Base-by-base conservation (phyloP, 352 stramenopile species). In the Phytophthora hybrid region DNA sequence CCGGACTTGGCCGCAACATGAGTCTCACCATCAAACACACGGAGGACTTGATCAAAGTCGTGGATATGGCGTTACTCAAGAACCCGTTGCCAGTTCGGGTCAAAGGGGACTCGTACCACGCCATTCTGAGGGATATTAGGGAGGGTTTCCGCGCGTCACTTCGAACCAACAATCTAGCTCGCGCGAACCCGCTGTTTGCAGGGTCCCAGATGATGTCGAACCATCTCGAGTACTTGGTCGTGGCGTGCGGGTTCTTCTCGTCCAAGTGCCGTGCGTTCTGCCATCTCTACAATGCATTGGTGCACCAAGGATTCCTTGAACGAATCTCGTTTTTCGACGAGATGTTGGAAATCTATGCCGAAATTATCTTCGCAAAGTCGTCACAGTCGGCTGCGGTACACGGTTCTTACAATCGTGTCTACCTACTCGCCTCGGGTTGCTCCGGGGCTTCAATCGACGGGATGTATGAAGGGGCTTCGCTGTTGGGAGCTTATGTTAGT, bases 241-340 rank as follows among this genome's bases (percentile, higher is more conserved):
- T 57, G 66, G 68, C 32, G 23, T 63, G 19, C 26, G 73, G 19
- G 29, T 66, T 46, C 60, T 59, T 75, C 31, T 66, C 75, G 14
- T 69, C 63, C 3, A 74, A 55, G 0, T 63, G 71, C 41, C 46
- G 69, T 29, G 66, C 66, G 21, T 81, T 83, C 21, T 41, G 66
- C 0, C 69, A 83, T 23, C 37, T 84, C 41, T 84, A 80, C 54
- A 64, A 69, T 32, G 71, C 71, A 2, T 57, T 84, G 1, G 37
- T 65, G 23, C 54, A 78, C 19, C 49, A 63, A 52, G 29, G 56
- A 1, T 52, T 77, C 7, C 10, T 82, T 1, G 13, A 56, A 0
- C 16, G 16, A 16, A 76, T 74, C 11, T 51, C 64, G 9, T 76
- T 82, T 49, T 65, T 77, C 19, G 74, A 80, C 9, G 64, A 69